Conservation (phyloP, 345 rosid species). For the Hypericum perforatum region DNA sequence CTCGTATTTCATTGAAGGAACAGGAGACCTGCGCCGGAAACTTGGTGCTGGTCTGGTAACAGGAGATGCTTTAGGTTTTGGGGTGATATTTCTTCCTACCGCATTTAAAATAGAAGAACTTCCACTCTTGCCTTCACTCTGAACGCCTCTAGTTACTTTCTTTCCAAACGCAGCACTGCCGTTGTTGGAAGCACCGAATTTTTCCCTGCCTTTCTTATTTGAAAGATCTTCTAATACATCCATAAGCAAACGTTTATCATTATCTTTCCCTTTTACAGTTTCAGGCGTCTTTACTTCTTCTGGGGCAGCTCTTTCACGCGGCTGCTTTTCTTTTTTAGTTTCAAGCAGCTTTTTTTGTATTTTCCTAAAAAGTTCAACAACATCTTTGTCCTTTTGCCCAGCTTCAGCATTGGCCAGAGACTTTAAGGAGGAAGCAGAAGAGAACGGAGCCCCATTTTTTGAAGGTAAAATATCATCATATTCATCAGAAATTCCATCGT, state of each 20-base stretch:
- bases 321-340: constrained; percentile 80
- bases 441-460: constrained; percentile 50
- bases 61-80: constrained; percentile 31
- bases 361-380: constrained; percentile 76
- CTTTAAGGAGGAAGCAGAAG: constrained; percentile 45
- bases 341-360: constrained; percentile 83
- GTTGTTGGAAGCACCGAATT: constrained; percentile 18
- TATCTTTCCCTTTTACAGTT: constrained; percentile 50
- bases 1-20: constrained; percentile 43
- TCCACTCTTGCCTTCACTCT: constrained; percentile 31
- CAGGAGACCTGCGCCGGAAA: constrained; percentile 66
- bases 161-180: constrained; percentile 25
- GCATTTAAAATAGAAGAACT: constrained; percentile 19
- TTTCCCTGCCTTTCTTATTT: constrained; percentile 47
- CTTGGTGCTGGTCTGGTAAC: constrained; percentile 64
- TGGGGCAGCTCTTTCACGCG: constrained; percentile 80
- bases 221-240: constrained; percentile 80
- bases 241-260: constrained; percentile 73
- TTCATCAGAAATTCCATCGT: constrained; percentile 38
- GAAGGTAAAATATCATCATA: constrained; percentile 49
- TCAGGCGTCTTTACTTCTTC: constrained; percentile 44
- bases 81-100: constrained; percentile 13
- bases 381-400: constrained; percentile 73
- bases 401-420: constrained; percentile 72
- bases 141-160: constrained; percentile 18